Evolutionary conservation across 1,139 yeast species (phyloP).

Genomic region (Debaryomyces singareniensis): DNA sequence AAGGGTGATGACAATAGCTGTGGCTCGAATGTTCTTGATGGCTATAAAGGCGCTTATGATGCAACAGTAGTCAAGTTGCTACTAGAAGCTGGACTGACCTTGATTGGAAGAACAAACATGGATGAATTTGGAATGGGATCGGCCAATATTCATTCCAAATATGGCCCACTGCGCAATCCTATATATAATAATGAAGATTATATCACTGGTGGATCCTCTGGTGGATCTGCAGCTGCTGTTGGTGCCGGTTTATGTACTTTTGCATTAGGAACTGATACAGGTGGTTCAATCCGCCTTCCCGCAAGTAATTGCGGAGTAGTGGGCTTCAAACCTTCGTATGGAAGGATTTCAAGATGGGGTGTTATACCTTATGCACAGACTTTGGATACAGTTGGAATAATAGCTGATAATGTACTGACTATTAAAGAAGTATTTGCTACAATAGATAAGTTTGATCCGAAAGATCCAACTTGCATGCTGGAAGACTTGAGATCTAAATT

Average conservation of each 20-base stretch:
- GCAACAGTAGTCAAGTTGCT: slow-evolving; percentile 66
- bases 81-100: slow-evolving; percentile 40
- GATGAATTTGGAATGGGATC: slow-evolving; percentile 99
- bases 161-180: slow-evolving; percentile 72
- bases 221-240: slow-evolving; percentile 94
- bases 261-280: slow-evolving; percentile 87
- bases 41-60: slow-evolving; percentile 69
- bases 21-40: slow-evolving; percentile 54
- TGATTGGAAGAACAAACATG: slow-evolving; percentile 85
- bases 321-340: slow-evolving; percentile 93
- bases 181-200: slow-evolving; percentile 26
- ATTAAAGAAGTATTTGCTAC: slow-evolving; percentile 46
- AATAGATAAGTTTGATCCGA: slow-evolving; percentile 55
- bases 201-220: slow-evolving; percentile 88
- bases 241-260: slow-evolving; percentile 64
- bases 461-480: slow-evolving; percentile 75
- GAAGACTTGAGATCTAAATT: slow-evolving; percentile 19
- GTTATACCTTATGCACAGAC: slow-evolving; percentile 91
- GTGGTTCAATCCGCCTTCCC: slow-evolving; percentile 91
- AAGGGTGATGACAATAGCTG: slow-evolving; percentile 64
- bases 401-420: slow-evolving; percentile 43
- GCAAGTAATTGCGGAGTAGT: slow-evolving; percentile 78
- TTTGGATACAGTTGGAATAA: slow-evolving; percentile 87
- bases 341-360: slow-evolving; percentile 87
- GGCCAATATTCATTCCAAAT: slow-evolving; percentile 48